A percentile compares a stretch with the other conserved stretches of the same genome.
Conservation (phyloP, 2,329 filamentous ascomycete genomes). For the Metarhizium anisopliae region DNA sequence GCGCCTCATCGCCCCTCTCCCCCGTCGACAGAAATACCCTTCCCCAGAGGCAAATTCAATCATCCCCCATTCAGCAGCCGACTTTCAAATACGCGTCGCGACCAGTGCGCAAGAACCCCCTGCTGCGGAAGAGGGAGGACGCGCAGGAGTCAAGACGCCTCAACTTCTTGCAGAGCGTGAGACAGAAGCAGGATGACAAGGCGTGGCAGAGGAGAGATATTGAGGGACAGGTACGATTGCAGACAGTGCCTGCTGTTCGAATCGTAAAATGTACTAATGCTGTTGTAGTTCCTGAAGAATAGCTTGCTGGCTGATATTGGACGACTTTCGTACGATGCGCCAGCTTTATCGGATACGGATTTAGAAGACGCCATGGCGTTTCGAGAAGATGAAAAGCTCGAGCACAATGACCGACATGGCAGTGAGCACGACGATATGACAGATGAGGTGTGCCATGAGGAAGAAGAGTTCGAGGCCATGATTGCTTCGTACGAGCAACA, state of each 20-base stretch:
- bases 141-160: constrained; percentile 54
- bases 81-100: constrained; percentile 45
- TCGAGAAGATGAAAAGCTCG: constrained; percentile 13
- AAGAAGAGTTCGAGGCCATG: constrained; percentile 49
- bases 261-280: not conserved
- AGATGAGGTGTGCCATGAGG: constrained; percentile 37
- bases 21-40: constrained; percentile 32
- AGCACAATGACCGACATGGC: too few species aligned
- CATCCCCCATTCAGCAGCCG: constrained; percentile 32
- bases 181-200: constrained; percentile 50
- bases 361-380: constrained; percentile 40
- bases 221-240: constrained; percentile 38
- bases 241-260: not conserved
- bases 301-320: constrained; percentile 23
- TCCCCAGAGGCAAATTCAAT: constrained; percentile 33
- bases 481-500: constrained; percentile 36
- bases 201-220: constrained; percentile 52
- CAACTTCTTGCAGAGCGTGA: constrained; percentile 60
- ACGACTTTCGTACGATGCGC: constrained; percentile 25
- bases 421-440: constrained; percentile 29
- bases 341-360: constrained; percentile 37
- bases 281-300: constrained; percentile 24
- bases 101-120: constrained; percentile 51
- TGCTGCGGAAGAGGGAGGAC: constrained; percentile 52
- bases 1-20: constrained; percentile 39